These are phyloP conservation scores for Neonectria punicea DNA, from an alignment of 2,329 filamentous ascomycete genomes.

Conservation along the genomic window DNA sequence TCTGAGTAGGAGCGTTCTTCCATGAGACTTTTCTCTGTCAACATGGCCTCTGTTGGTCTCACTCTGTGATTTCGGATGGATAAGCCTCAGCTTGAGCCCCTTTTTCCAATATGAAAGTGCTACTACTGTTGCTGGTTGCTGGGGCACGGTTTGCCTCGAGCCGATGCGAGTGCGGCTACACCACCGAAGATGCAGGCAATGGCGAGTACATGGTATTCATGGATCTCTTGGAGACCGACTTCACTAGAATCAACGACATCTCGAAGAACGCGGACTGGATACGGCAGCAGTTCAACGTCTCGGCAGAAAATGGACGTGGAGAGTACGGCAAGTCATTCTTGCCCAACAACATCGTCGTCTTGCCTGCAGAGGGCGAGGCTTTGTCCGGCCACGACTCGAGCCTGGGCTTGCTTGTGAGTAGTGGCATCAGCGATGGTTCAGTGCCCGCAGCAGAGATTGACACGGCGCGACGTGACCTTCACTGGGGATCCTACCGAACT, in stretches of 20 bases:
- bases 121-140: slow-evolving; percentile 18
- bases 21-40: too few species aligned
- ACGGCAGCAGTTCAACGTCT: slow-evolving; percentile 74
- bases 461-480: slow-evolving; percentile 67
- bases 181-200: slow-evolving; percentile 57
- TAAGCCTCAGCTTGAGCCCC: not conserved
- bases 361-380: slow-evolving; percentile 52
- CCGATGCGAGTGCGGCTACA: slow-evolving; percentile 79
- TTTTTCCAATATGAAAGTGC: slow-evolving; percentile 20
- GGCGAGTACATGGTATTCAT: slow-evolving; percentile 67
- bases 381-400: slow-evolving; percentile 60
- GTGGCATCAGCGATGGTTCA: slow-evolving; percentile 57
- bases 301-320: slow-evolving; percentile 66
- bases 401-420: slow-evolving; percentile 66
- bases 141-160: slow-evolving; percentile 44
- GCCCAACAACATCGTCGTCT: slow-evolving; percentile 65
- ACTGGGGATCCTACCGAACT: slow-evolving; percentile 76
- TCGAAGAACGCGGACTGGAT: slow-evolving; percentile 69
- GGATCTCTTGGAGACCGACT: slow-evolving; percentile 77
- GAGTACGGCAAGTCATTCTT: slow-evolving; percentile 73
- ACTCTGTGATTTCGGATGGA: too few species aligned
- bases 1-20: not conserved
- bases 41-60: not conserved
- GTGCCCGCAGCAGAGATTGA: slow-evolving; percentile 74
- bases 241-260: slow-evolving; percentile 64